These are phyloP conservation scores for Saccharum officinarum DNA, from an alignment of 176 grass and related monocot species.

Conservation along the genomic window DNA sequence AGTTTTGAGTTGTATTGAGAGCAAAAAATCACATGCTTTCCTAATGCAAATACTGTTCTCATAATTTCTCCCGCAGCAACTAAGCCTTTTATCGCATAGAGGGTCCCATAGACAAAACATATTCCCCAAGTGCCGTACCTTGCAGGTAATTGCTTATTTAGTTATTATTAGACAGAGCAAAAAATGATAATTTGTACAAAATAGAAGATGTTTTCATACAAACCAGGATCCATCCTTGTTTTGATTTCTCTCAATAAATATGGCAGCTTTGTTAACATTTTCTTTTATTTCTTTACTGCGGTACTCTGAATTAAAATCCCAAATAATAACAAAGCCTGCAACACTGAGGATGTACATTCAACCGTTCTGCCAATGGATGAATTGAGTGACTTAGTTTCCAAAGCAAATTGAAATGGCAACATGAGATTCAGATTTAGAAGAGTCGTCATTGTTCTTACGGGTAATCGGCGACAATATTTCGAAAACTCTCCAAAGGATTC, in stretches of 20 bases:
- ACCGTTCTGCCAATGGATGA: not conserved
- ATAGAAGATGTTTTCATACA: not conserved
- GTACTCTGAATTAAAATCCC: not conserved
- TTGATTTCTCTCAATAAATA: not conserved
- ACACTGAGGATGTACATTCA: not conserved
- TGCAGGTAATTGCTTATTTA: not conserved
- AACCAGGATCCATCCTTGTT: not conserved
- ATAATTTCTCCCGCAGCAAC: conserved; percentile 9
- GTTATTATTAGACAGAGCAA: not conserved
- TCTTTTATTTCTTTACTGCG: not conserved
- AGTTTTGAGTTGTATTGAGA: conserved; percentile 13
- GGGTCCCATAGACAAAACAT: conserved; percentile 24
- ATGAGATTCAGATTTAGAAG: not conserved
- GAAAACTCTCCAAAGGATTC: not conserved
- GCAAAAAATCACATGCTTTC: conserved; percentile 26
- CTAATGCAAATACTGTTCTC: not conserved
- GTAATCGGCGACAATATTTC: not conserved
- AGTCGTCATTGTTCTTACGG: not conserved
- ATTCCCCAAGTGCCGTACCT: conserved; percentile 38
- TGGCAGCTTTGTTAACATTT: not conserved
- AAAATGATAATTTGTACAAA: not conserved
- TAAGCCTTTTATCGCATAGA: conserved; percentile 4
- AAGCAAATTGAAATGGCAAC: not conserved
- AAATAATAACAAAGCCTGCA: not conserved
- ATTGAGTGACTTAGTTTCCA: not conserved